A percentile compares a stretch with the other conserved stretches of the same genome.
These are phyloP conservation scores for Circinella umbellata DNA, from an alignment of 371 early-diverging fungal species.

Conservation along the genomic window DNA sequence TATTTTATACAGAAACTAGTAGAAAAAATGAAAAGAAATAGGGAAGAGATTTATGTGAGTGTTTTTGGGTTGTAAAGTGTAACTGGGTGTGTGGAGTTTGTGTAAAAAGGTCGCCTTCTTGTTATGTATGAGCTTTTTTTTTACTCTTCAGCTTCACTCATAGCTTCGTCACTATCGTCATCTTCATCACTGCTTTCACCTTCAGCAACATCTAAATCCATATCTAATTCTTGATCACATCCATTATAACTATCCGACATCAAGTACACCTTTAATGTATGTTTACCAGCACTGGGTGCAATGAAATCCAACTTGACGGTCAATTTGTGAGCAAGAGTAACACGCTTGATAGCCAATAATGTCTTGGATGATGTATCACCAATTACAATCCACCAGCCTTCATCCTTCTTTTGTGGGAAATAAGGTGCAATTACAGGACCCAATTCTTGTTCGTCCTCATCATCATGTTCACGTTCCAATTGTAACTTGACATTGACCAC, in stretches of 20 bases:
- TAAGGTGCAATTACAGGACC: slow-evolving; percentile 90
- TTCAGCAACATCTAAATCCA: slow-evolving; percentile 71
- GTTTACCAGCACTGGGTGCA: slow-evolving; percentile 74
- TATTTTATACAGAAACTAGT: too few species aligned
- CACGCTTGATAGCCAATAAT: slow-evolving; percentile 89
- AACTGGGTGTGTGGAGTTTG: too few species aligned
- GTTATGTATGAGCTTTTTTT: not conserved
- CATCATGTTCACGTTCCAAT: slow-evolving; percentile 83
- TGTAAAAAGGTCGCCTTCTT: not conserved
- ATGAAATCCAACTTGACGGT: slow-evolving; percentile 82
- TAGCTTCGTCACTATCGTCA: slow-evolving; percentile 8
- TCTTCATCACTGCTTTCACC: slow-evolving; percentile 51
- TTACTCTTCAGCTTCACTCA: slow-evolving; percentile 8
- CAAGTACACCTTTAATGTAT: slow-evolving; percentile 78
- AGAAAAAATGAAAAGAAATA: too few species aligned
- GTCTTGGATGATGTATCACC: slow-evolving; percentile 82
- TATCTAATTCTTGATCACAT: slow-evolving; percentile 93
- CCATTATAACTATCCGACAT: slow-evolving; percentile 95
- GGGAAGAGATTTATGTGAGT: too few species aligned
- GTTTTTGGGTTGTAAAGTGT: too few species aligned
- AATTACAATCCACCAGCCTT: slow-evolving; percentile 97
- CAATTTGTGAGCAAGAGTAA: slow-evolving; percentile 73
- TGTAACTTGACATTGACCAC: slow-evolving; percentile 68
- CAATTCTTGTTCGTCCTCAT: slow-evolving; percentile 58
- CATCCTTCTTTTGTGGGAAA: slow-evolving; percentile 91